Base-by-base conservation (phyloP, 129 eudicot species). In the Artemisia tridentata region DNA sequence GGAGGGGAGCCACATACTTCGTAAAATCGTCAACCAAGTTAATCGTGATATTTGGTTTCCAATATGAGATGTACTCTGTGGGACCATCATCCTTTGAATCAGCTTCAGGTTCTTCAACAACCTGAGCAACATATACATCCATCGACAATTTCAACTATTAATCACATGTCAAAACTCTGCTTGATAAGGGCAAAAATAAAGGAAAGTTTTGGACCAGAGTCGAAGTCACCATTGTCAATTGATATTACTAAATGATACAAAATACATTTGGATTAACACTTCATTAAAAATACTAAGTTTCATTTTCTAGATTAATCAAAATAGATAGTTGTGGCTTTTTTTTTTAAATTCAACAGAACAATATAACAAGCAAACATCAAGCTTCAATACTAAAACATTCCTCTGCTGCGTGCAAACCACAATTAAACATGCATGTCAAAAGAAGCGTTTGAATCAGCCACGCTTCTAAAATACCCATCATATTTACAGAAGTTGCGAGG, bases 1-100 rank as follows among this genome's bases (percentile, higher is more conserved):
- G 63, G 21, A 57, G n/a, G n/a, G 13, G 13, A 57, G 19, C 34
- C 16, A 72, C 82, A 21, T 77, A 90, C 99, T 75, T 80, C 3
- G 99, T 78, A 69, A 93, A 93, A 86, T 93, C 99, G 82, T 93
- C 99, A 65, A 90, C 92, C 84, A 93, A 67, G 81, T 93, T 93
- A 79, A 93, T 80, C 11, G 99, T 93, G 61, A 93, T 63, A 85
- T 93, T 93, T 67, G 99, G 97, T 70, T 87, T 93, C 99, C 99
- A 93, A 74, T 85, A 90, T 53, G 99, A 90, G 21, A 84, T 79
- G 91, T 90, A 93, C 68, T 90, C 97, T 62, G 67, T 82, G 0
- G 96, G 97, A 20, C 79, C 90, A 38, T 82, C 92, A 38, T 81
- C 97, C 78, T 87, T 90, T 34, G 68, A 67, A 64, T 85, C 96